Base-by-base conservation (phyloP, 441 rosid species). In the Euphorbia celastroides region DNA sequence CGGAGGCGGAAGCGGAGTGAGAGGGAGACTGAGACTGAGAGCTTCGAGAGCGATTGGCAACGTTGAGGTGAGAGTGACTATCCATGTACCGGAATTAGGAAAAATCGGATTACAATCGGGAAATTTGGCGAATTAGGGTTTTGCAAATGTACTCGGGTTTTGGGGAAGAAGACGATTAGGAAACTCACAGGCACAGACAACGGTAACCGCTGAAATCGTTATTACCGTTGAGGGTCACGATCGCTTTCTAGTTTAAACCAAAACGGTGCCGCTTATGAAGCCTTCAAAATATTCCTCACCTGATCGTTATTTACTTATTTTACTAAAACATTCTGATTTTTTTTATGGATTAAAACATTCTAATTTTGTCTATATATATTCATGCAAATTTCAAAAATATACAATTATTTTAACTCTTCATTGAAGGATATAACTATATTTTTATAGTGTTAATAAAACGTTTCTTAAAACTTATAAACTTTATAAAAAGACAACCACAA, bases 1-100 rank as follows among this genome's bases (percentile, higher is more conserved):
- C 98, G 62, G 98, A 92, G 58, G 90, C 97, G 54, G 96, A 90
- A 34, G 99, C 97, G 11, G 99, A 95, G 74, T 92, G 96, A 52
- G 99, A 95, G 2, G 97, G 98, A n/a, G 98, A 92, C 6, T 85
- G 92, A 34, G 91, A 81, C 36, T 91, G 98, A 31, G 99, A 89
- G 70, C 90, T 87, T 28, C 97, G 96, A 62, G 90, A 88, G 61
- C 97, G 97, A 38, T 86, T 92, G 58, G 85, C 85, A 25, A 87
- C 91, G 72, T 76, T 81, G 65, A 87, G 83, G 77, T 88, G 99
- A 13, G 97, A 85, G 86, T 85, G 94, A 32, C 84, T 56, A 62
- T 92, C 98, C 98, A 92, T 92, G 20, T 60, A 38, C 55, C 57
- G 57, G 23, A 50, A 55, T 11, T 32, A 57, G 32, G 32, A 42